These are phyloP conservation scores for Pseudogymnoascus sp. DNA, from an alignment of 2,329 filamentous ascomycete species.

Conservation along the genomic window DNA sequence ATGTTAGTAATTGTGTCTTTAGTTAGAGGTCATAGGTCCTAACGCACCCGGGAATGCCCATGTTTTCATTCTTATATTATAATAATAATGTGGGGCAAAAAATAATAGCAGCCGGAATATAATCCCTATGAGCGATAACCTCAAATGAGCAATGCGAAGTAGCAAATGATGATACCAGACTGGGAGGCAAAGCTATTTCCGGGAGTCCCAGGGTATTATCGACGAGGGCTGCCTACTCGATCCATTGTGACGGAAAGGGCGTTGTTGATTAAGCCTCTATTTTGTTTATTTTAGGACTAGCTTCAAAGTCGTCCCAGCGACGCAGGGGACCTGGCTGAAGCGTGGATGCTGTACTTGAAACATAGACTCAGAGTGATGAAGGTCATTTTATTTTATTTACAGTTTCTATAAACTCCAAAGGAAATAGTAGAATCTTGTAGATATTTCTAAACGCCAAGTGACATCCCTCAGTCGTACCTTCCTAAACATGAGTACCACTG, in stretches of 20 bases:
- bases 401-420: background rate
- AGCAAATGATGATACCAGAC: background rate
- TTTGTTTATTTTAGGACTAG: constrained; percentile 15
- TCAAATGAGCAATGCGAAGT: background rate
- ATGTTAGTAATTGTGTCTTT: constrained; percentile 17
- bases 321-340: background rate
- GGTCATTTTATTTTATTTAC: background rate
- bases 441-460: background rate
- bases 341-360: background rate
- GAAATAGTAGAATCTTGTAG: background rate
- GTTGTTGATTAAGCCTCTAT: constrained; percentile 13
- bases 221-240: background rate
- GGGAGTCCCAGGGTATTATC: background rate
- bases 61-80: constrained; percentile 29
- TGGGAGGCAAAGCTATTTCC: background rate
- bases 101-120: background rate
- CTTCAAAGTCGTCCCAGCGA: constrained; percentile 14
- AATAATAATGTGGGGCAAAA: background rate
- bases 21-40: background rate
- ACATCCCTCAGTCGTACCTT: background rate
- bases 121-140: background rate
- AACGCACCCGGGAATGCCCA: constrained; percentile 62
- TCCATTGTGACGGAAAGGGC: constrained; percentile 11
- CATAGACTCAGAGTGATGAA: background rate
- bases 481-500: background rate